phyloP scores from a whole-genome alignment of 352 stramenopile species.

The Pythium monospermum region DNA sequence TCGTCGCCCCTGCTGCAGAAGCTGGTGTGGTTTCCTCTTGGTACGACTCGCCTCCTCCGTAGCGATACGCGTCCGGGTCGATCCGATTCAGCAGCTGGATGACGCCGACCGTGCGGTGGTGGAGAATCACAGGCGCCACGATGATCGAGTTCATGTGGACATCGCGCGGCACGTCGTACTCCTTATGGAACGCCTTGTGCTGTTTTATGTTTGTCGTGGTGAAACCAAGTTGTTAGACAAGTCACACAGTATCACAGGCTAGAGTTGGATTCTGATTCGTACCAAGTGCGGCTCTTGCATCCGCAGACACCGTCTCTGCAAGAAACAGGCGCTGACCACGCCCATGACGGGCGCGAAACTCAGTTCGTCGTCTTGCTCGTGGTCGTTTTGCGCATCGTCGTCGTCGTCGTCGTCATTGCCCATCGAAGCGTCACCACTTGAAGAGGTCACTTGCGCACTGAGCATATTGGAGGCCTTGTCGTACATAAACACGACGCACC shows the following conservation, averaged over 20 bases:
- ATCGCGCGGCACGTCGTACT: constrained; percentile 53
- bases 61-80: constrained; percentile 18
- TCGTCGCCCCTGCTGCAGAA: too few relatives aligned
- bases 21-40: too few relatives aligned
- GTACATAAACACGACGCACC: constrained; percentile 50
- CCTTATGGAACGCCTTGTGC: constrained; percentile 51
- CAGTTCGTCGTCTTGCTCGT: constrained; percentile 2
- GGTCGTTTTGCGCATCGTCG: not conserved
- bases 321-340: constrained; percentile 50
- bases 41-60: not conserved
- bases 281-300: constrained; percentile 56
- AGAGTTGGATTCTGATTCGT: too few relatives aligned
- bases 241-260: too few relatives aligned
- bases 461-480: constrained; percentile 46
- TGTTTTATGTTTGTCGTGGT: constrained; percentile 5
- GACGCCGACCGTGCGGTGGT: constrained; percentile 48
- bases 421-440: not conserved
- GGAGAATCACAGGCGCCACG: constrained; percentile 46
- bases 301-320: constrained; percentile 46
- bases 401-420: constrained; percentile 8
- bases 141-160: constrained; percentile 51
- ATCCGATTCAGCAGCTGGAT: constrained; percentile 59
- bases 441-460: constrained; percentile 26
- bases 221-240: not conserved
- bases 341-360: constrained; percentile 51